Percentiles rank a stretch among this genome's conserved stretches.
These are phyloP conservation scores for Aspergillus sclerotioniger DNA, from an alignment of 495 filamentous ascomycete species.

Conservation along the genomic window DNA sequence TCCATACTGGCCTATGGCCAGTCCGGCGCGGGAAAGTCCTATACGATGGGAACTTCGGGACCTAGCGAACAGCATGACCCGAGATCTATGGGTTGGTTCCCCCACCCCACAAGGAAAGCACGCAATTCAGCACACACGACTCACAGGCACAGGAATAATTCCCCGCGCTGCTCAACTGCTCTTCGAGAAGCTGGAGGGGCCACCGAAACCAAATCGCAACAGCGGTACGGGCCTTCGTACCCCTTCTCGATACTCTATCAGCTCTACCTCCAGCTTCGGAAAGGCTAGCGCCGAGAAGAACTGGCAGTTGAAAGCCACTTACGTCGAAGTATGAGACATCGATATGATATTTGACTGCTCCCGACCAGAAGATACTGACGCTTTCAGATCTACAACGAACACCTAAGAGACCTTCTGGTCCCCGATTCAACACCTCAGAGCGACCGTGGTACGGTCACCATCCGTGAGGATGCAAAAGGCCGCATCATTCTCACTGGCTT, in stretches of 20 bases:
- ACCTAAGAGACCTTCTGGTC: conserved; percentile 84
- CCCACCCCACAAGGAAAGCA: neutral
- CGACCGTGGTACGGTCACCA: conserved; percentile 75
- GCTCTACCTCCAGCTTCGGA: conserved; percentile 51
- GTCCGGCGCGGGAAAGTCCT: conserved; percentile 99
- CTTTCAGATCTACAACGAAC: conserved; percentile 89
- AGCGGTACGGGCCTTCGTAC: conserved; percentile 77
- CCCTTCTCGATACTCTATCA: conserved; percentile 76
- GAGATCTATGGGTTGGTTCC: conserved; percentile 71
- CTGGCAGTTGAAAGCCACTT: conserved; percentile 94
- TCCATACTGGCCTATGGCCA: conserved; percentile 97
- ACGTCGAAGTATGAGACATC: conserved; percentile 70
- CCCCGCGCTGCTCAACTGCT: conserved; percentile 83
- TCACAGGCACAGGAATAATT: conserved; percentile 68
- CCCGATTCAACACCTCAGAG: conserved; percentile 65
- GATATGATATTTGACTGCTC: no score
- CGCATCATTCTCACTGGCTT: conserved; percentile 91
- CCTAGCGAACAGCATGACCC: conserved; percentile 75
- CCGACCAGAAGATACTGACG: conserved; percentile 7
- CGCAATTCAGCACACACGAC: neutral
- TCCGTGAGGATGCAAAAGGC: conserved; percentile 92
- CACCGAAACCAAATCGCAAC: conserved; percentile 49
- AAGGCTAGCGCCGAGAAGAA: conserved; percentile 63
- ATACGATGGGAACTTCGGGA: conserved; percentile 97
- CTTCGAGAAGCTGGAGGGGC: conserved; percentile 78